Conservation (phyloP, 129 eudicot genomes). For the Kitagawia praeruptora region DNA sequence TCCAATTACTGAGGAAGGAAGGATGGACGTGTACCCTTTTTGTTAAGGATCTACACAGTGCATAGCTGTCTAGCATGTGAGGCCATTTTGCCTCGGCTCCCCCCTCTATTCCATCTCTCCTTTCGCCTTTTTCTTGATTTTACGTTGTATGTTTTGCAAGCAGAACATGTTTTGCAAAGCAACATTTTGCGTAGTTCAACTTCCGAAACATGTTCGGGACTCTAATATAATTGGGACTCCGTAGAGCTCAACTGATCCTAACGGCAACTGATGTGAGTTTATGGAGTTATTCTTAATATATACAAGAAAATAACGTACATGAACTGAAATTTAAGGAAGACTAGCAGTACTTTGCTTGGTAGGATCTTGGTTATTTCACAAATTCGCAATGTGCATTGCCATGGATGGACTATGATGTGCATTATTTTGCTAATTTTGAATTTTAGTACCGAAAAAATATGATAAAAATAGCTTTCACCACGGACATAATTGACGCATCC, state of each 20-base stretch:
- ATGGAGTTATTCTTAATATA: no score
- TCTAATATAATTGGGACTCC: no score
- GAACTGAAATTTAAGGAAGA: no score
- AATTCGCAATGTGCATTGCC: not conserved
- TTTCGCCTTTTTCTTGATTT: not conserved
- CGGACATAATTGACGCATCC: slow-evolving; percentile 7
- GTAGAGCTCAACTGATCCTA: no score
- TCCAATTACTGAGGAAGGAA: slow-evolving; percentile 29
- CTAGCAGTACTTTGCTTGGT: no score
- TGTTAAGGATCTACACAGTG: slow-evolving; percentile 26
- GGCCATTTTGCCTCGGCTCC: slow-evolving; percentile 22
- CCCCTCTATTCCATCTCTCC: not conserved
- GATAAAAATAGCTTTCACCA: not conserved
- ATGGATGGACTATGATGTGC: not conserved
- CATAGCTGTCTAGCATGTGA: slow-evolving; percentile 63
- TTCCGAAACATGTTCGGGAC: no score
- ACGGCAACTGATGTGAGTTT: no score
- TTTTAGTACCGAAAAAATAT: not conserved
- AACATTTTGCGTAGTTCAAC: no score
- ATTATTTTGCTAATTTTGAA: not conserved
- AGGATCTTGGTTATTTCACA: no score
- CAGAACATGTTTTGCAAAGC: no score
- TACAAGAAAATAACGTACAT: no score
- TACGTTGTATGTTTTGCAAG: not conserved
- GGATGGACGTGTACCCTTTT: slow-evolving; percentile 36